phyloP scores from a whole-genome alignment of 306 rosid genomes.

The Gastrolobium villosum region DNA sequence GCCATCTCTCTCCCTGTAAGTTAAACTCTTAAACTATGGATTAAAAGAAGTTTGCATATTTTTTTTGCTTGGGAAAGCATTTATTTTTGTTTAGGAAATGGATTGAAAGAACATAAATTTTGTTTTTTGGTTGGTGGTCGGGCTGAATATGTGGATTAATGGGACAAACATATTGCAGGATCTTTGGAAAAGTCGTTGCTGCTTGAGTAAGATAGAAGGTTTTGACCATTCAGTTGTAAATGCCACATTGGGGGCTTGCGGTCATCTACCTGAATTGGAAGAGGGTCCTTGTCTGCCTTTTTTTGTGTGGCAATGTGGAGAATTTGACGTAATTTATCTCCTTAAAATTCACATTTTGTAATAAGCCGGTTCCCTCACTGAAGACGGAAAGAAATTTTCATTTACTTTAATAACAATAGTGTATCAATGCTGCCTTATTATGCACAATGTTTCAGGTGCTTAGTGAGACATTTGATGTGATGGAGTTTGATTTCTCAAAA shows the following conservation, averaged over 20 bases:
- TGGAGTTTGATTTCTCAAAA: constrained; percentile 91
- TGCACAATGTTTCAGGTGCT: constrained; percentile 73
- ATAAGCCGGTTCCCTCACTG: constrained; percentile 20
- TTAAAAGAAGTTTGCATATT: constrained; percentile 4
- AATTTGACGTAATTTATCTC: constrained; percentile 62
- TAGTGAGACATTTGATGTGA: constrained; percentile 69
- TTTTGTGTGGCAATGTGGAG: constrained; percentile 87
- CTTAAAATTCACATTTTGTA: constrained; percentile 27
- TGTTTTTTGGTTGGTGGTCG: background rate
- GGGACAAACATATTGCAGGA: constrained; percentile 60
- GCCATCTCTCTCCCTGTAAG: constrained; percentile 89
- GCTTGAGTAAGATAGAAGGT: constrained; percentile 75
- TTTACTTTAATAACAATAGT: constrained; percentile 23
- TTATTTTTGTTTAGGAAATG: constrained; percentile 15
- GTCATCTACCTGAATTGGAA: constrained; percentile 62
- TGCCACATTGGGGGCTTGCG: constrained; percentile 80
- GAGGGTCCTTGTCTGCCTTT: constrained; percentile 78
- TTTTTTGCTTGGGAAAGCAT: constrained; percentile 15
- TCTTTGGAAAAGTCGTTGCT: constrained; percentile 86
- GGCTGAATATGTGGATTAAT: constrained; percentile 32
- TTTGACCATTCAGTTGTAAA: constrained; percentile 85
- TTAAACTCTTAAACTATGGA: constrained; percentile 31
- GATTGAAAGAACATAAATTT: background rate
- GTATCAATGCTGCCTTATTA: background rate
- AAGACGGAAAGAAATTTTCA: constrained; percentile 24